Conservation (phyloP, 2,329 filamentous ascomycete genomes). For the Fusarium lyarnte region DNA sequence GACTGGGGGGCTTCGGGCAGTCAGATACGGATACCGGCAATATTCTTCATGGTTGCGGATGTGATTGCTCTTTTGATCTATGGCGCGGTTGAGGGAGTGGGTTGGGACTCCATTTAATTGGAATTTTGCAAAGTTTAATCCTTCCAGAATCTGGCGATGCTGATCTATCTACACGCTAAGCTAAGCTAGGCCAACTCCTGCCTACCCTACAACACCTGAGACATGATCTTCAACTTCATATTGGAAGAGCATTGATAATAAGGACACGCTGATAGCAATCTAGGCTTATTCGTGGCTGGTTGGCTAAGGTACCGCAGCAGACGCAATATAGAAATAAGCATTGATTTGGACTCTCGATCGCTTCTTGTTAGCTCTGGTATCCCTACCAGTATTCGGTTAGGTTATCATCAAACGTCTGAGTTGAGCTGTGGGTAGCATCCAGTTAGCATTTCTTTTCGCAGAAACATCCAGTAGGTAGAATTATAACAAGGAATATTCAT, state of each 20-base stretch:
- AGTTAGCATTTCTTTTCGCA: not conserved
- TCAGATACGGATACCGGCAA: constrained; percentile 7
- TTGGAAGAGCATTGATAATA: not conserved
- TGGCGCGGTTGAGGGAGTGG: constrained; percentile 21
- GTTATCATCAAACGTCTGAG: no score
- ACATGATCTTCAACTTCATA: not conserved
- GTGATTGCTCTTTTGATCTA: constrained; percentile 29
- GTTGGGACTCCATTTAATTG: constrained; percentile 21
- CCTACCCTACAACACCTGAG: not conserved
- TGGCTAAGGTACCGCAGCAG: not conserved
- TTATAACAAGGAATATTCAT: not conserved
- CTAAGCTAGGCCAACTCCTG: not conserved
- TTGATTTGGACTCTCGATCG: not conserved
- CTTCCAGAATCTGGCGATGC: constrained; percentile 1
- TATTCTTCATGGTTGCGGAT: constrained; percentile 15
- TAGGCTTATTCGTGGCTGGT: not conserved
- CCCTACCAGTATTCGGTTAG: no score
- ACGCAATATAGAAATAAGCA: not conserved
- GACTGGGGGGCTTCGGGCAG: constrained; percentile 13
- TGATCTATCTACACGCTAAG: not conserved
- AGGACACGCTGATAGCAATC: not conserved
- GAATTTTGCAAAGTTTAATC: constrained; percentile 28
- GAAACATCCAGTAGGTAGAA: not conserved
- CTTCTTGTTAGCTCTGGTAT: not conserved
- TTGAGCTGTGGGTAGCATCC: not conserved